Conservation (phyloP, 805 yeast genomes). For the Tanozyma kutaoensis region DNA sequence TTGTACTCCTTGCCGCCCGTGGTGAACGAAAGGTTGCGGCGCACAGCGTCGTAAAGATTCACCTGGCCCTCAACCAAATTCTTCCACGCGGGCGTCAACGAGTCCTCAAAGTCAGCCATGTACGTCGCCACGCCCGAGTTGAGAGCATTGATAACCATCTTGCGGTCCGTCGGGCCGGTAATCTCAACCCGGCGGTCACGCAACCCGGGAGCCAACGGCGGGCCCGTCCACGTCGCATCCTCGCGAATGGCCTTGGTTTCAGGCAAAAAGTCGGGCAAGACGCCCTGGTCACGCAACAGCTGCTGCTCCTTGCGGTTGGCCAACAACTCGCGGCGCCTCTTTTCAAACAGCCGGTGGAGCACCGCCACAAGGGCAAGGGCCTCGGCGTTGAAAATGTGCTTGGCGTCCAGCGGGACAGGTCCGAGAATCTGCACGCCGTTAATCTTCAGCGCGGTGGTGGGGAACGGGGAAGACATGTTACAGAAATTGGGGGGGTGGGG, state of each 20-base stretch:
- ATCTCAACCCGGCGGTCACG: constrained; percentile 68
- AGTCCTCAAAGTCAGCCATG: constrained; percentile 81
- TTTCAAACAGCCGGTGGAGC: constrained; percentile 61
- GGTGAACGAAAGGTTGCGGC: constrained; percentile 37
- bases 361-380: constrained; percentile 61
- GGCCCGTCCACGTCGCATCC: constrained; percentile 67
- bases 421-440: constrained; percentile 44
- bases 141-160: constrained; percentile 73
- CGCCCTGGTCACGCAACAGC: constrained; percentile 46
- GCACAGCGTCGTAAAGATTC: constrained; percentile 61
- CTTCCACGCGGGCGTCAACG: constrained; percentile 74
- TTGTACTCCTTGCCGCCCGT: constrained; percentile 21
- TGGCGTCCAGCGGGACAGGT: constrained; percentile 32
- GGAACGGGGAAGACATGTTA: constrained; percentile 27
- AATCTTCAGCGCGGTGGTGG: constrained; percentile 26
- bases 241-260: constrained; percentile 61
- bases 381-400: constrained; percentile 43
- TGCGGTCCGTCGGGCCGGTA: constrained; percentile 78
- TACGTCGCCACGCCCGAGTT: constrained; percentile 70
- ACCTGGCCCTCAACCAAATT: constrained; percentile 75
- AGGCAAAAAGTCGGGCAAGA: constrained; percentile 46
- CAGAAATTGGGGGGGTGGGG: too few species aligned
- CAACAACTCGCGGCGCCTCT: constrained; percentile 42
- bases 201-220: constrained; percentile 58
- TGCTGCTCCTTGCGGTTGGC: constrained; percentile 52